Evolutionary conservation across 495 filamentous ascomycete species (phyloP), one percentile per base, ranked within the genome.

Genomic region (Lophiotrema nucula): DNA sequence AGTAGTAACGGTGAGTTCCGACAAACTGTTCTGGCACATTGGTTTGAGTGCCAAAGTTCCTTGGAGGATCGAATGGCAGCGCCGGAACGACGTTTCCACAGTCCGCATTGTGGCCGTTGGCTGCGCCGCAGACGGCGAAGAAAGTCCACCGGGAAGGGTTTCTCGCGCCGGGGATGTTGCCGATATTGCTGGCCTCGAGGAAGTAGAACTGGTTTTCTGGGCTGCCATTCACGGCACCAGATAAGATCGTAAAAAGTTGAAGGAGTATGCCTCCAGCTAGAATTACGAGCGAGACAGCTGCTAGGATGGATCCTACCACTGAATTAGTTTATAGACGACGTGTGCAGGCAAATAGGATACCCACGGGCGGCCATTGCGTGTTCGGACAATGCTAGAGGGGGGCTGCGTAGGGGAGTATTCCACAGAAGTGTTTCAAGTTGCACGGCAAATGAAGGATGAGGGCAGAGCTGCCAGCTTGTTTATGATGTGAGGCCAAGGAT

Each of bases 131-230:
- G n/a, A 92, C 70, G 64, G 85, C 83, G 81, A 91, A 92, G 74
- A 86, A 92, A 2, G 90, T 93, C 91, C 91, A 96, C 72, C 91
- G 83, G 6, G 89, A 84, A 6, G 81, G 59, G 28, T 79, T 27
- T 19, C 82, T 79, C 1, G 90, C 83, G 19, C 81, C 81, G 11
- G 84, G 74, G 66, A 59, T 64, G 45, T 95, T 90, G 65, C 76
- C 81, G 42, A 75, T 72, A 13, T 89, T 92, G 68, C 83, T 77
- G 62, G 85, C 87, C 67, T 86, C 79, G 26, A 96, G 82, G 79
- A 95, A 95, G 75, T 86, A 96, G 63, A 89, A 87, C 38, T 85
- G 63, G 61, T 86, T 81, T 16, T 90, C 75, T 4, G 91, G 91
- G 12, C 71, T 79, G 11, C 69, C 70, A 57, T 79, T 74, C 26